A percentile compares a stretch with the other conserved stretches of the same genome.
Conservation (phyloP, 306 rosid species). For the Vachellia collinsii region DNA sequence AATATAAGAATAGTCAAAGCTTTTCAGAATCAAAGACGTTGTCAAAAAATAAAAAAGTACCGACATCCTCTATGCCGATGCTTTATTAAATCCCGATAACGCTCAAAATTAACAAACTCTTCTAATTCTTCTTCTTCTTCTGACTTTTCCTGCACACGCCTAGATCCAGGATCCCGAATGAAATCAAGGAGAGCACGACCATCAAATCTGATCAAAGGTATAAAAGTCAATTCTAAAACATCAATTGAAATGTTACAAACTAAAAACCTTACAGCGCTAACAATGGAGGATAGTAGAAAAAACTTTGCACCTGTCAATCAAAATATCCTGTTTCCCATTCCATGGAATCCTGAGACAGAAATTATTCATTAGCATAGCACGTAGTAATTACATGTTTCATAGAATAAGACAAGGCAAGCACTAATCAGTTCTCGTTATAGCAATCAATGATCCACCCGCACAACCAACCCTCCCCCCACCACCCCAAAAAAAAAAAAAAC, state of each 20-base stretch:
- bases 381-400: not conserved
- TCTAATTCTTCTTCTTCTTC: slow-evolving; percentile 98
- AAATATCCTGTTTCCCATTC: slow-evolving; percentile 91
- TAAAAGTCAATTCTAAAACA: slow-evolving; percentile 7
- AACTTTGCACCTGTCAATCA: slow-evolving; percentile 75
- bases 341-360: slow-evolving; percentile 86
- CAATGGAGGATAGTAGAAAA: not conserved
- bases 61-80: slow-evolving; percentile 99
- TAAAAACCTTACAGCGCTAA: not conserved
- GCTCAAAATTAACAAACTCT: slow-evolving; percentile 99
- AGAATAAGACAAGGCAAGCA: too few species aligned
- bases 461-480: not conserved
- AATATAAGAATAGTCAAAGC: slow-evolving; percentile 31
- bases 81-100: slow-evolving; percentile 99
- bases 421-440: not conserved
- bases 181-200: slow-evolving; percentile 98
- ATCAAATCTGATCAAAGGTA: slow-evolving; percentile 70
- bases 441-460: not conserved
- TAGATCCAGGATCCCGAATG: slow-evolving; percentile 76
- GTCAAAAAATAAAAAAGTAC: slow-evolving; percentile 77
- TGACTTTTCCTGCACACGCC: slow-evolving; percentile 76
- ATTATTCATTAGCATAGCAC: not conserved
- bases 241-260: not conserved
- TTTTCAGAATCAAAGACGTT: slow-evolving; percentile 47
- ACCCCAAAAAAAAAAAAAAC: too few species aligned